Conservation (phyloP, 2,329 filamentous ascomycete species). For the Penicillium janthinellum region DNA sequence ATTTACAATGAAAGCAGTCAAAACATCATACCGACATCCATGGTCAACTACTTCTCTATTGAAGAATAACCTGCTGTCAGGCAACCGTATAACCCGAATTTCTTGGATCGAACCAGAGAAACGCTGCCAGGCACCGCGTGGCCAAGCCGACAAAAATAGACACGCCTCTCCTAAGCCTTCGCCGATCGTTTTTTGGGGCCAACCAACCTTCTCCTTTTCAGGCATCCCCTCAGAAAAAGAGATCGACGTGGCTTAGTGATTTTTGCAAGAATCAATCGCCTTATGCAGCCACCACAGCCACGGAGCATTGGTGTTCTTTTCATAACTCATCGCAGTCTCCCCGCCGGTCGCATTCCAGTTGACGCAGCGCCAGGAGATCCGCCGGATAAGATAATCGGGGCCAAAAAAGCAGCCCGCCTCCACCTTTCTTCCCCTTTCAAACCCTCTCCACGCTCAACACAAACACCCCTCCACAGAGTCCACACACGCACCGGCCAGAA, state of each 20-base stretch:
- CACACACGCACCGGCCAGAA: constrained; percentile 22
- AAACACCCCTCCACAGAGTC: neutral
- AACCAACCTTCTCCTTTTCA: neutral
- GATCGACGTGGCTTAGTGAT: constrained; percentile 2
- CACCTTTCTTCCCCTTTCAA: constrained; percentile 14
- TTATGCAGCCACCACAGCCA: constrained; percentile 14
- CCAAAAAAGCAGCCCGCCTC: constrained; percentile 11
- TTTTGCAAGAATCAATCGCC: neutral
- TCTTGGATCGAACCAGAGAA: neutral
- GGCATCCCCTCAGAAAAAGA: neutral
- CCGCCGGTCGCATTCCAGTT: constrained; percentile 8
- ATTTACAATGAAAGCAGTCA: too few relatives aligned
- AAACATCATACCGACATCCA: too few relatives aligned
- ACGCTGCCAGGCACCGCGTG: constrained; percentile 3
- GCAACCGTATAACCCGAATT: neutral
- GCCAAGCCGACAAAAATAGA: constrained; percentile 16
- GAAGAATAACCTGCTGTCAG: neutral
- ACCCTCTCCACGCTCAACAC: constrained; percentile 12
- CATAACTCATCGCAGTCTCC: neutral
- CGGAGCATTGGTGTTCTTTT: constrained; percentile 8
- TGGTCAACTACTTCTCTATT: too few relatives aligned
- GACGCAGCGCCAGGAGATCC: constrained; percentile 20
- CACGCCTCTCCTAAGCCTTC: constrained; percentile 8
- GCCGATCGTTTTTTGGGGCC: constrained; percentile 4
- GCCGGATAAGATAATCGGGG: constrained; percentile 24